These are phyloP conservation scores for Tausonia pullulans DNA, from an alignment of 1,284 basidiomycete genomes.

Conservation along the genomic window DNA sequence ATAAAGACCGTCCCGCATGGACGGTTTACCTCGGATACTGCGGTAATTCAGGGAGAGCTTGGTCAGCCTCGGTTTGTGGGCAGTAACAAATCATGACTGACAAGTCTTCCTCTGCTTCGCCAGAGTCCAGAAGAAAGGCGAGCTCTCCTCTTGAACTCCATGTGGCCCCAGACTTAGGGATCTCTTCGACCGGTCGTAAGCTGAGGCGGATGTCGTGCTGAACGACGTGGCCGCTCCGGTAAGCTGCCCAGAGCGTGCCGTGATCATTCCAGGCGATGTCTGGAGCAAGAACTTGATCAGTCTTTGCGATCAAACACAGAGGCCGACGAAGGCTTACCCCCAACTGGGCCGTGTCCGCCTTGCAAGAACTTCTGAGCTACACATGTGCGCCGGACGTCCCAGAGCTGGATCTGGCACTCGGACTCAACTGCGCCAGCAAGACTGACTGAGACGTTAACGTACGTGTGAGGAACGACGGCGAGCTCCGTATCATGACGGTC, in stretches of 20 bases:
- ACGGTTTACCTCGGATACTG: too few relatives aligned
- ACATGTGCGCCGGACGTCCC: conserved; percentile 73
- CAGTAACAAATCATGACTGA: too few relatives aligned
- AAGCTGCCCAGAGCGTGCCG: conserved; percentile 61
- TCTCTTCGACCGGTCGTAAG: conserved; percentile 49
- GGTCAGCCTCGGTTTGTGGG: too few relatives aligned
- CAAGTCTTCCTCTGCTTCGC: too few relatives aligned
- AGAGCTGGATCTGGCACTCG: conserved; percentile 54
- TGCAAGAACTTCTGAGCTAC: conserved; percentile 69
- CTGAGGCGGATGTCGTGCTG: conserved; percentile 61
- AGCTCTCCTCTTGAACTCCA: too few relatives aligned
- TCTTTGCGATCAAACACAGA: not conserved
- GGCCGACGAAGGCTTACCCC: conserved; percentile 41
- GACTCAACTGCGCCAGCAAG: conserved; percentile 19
- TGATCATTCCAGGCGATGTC: conserved; percentile 61
- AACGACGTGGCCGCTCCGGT: conserved; percentile 64
- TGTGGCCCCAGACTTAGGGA: conserved; percentile 35
- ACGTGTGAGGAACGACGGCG: conserved; percentile 33
- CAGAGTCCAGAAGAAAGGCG: too few relatives aligned
- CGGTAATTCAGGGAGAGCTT: too few relatives aligned
- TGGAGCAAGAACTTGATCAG: conserved; percentile 26
- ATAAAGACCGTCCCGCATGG: too few relatives aligned
- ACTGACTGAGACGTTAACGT: conserved; percentile 12
- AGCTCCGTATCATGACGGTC: conserved; percentile 70
- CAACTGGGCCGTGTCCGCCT: conserved; percentile 54